phyloP scores from a whole-genome alignment of 305 asterid genomes.

The Fraxinus platypoda region DNA sequence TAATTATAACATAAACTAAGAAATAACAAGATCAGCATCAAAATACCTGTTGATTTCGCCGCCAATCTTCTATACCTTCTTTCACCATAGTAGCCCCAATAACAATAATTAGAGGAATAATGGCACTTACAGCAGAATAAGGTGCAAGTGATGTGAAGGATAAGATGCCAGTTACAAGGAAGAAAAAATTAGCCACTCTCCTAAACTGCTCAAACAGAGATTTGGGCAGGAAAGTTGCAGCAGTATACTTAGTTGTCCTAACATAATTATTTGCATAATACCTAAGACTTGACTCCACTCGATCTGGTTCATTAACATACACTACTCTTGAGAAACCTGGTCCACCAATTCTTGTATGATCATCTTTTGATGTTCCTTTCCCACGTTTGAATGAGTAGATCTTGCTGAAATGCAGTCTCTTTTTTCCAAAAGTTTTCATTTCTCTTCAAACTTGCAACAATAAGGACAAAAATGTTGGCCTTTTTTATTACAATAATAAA shows the following conservation, averaged over 20 bases:
- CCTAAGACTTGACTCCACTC: conserved; percentile 37
- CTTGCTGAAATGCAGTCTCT: conserved; percentile 66
- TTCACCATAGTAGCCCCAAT: conserved; percentile 80
- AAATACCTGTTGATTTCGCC: conserved; percentile 65
- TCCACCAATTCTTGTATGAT: conserved; percentile 73
- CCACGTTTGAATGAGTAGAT: conserved; percentile 75
- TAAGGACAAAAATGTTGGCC: conserved; percentile 10
- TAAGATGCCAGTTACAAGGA: conserved; percentile 66
- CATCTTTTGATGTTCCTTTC: conserved; percentile 47
- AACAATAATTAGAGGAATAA: conserved; percentile 64
- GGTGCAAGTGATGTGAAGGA: conserved; percentile 75
- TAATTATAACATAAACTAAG: background rate
- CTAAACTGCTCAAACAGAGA: conserved; percentile 92
- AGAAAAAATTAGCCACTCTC: conserved; percentile 87
- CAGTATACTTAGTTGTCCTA: conserved; percentile 69
- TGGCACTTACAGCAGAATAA: conserved; percentile 64
- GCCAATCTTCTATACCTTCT: conserved; percentile 83
- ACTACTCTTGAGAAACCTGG: conserved; percentile 92
- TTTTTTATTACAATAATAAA: background rate
- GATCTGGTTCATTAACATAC: conserved; percentile 64
- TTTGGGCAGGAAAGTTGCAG: conserved; percentile 82
- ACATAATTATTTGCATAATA: conserved; percentile 69
- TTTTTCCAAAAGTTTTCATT: conserved; percentile 47
- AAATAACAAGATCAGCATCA: background rate
- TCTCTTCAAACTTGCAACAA: conserved; percentile 1